Evolutionary conservation across 1,284 basidiomycete species (phyloP), one percentile per base, ranked within the genome.

Genomic region (Sphaerobolus stellatus): DNA sequence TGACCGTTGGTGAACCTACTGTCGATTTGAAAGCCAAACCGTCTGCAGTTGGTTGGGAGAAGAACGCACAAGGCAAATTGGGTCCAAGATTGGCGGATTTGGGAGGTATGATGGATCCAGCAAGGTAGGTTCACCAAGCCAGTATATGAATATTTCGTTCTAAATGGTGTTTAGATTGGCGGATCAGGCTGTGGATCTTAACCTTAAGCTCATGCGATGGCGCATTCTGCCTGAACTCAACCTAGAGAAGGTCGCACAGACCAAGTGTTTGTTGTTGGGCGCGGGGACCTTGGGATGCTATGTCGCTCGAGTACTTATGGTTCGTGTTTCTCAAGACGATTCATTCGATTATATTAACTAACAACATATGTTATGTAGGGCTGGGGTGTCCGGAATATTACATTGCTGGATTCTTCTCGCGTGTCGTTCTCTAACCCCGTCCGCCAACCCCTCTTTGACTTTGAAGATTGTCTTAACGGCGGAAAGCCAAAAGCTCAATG

Each of bases 341-440:
- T 33, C n/a, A 20, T 16, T 5, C 45, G 43, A 7, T 38, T 30
- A 25, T 38, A 13, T 29, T 33, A 30, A 30, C 38, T 41, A 30
- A 55, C 4, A n/a, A 16, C 14, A 5, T 28, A 13, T 43, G 27
- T 38, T 47, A 41, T 16, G 11, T 60, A 95, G 92, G 94, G 87
- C 1, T 99, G 96, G 96, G 96, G 96, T 6, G 87, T 98, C 3
- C 82, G 93, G 6, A 92, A 82, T 18, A 97, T 99, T 65, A 96
- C 94, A 0, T 83, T 99, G 50, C 86, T 98, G 28, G 96, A 98
- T 71, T 94, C 89, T 2, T 84, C 88, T 0, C 84, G 80, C 25
- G 95, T 99, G 2, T 96, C 94, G 0, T 99, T 94, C 71, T 98
- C 94, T 9, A 98, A 98, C 69, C 96, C 96, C 0, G 96, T 98